These are phyloP conservation scores for Microdochium trichocladiopsis DNA, from an alignment of 2,329 filamentous ascomycete species.

Conservation along the genomic window DNA sequence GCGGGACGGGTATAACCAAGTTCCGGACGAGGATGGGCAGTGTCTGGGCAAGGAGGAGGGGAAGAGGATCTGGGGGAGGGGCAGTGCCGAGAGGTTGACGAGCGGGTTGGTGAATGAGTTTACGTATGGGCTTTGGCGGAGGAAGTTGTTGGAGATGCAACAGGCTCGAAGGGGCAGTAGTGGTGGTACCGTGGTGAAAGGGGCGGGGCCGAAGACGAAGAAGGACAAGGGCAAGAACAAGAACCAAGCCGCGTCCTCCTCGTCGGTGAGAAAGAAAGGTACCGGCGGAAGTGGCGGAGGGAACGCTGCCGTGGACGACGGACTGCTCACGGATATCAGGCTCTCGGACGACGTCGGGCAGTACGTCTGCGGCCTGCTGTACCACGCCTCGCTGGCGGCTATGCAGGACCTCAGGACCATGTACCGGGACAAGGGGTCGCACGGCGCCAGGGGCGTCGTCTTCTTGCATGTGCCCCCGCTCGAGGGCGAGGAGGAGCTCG, in stretches of 20 bases:
- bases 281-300: too few relatives aligned
- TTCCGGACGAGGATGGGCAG: background rate
- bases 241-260: background rate
- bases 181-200: background rate
- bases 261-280: background rate
- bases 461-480: slow-evolving; percentile 4
- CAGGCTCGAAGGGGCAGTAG: background rate
- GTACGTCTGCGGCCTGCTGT: slow-evolving; percentile 2
- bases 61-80: background rate
- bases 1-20: slow-evolving; percentile 3
- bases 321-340: too few relatives aligned
- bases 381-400: slow-evolving; percentile 1
- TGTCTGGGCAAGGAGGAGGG: slow-evolving; percentile 1
- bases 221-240: background rate
- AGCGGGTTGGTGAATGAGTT: background rate
- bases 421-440: background rate
- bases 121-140: background rate
- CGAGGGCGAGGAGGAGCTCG: background rate
- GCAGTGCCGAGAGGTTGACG: background rate
- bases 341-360: slow-evolving; percentile 2
- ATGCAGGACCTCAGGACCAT: background rate
- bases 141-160: background rate
- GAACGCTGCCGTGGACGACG: too few relatives aligned
- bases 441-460: background rate
- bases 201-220: background rate